Evolutionary conservation across 805 yeast genomes (phyloP).

Genomic region (Candida maris): DNA sequence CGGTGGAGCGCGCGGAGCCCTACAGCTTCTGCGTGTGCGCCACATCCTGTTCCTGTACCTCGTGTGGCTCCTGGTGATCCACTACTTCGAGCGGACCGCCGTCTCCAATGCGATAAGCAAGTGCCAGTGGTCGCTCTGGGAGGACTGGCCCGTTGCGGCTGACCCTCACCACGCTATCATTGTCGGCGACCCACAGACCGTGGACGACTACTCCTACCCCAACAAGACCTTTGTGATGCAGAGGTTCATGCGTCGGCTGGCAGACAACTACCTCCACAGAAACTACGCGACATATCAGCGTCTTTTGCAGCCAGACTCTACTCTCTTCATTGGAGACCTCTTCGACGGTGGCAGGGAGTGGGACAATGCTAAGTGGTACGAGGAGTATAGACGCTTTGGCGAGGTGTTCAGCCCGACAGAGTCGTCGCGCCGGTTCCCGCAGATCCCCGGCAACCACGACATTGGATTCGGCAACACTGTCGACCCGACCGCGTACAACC

Average conservation of each 20-base stretch:
- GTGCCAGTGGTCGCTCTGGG: constrained; percentile 71
- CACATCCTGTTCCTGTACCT: constrained; percentile 27
- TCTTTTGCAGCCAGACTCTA: constrained; percentile 66
- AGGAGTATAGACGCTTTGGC: constrained; percentile 64
- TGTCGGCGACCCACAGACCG: constrained; percentile 93
- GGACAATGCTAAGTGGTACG: constrained; percentile 48
- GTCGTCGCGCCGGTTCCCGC: constrained; percentile 46
- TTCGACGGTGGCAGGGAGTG: constrained; percentile 83
- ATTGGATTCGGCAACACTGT: constrained; percentile 86
- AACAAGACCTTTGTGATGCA: constrained; percentile 53
- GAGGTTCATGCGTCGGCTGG: constrained; percentile 51
- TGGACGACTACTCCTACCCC: constrained; percentile 86
- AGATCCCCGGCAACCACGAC: constrained; percentile 88
- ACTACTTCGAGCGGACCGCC: constrained; percentile 51
- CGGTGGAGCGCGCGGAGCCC: too few relatives aligned
- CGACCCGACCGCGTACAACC: constrained; percentile 45
- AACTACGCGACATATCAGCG: constrained; percentile 65
- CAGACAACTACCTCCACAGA: constrained; percentile 76
- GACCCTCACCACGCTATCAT: constrained; percentile 34
- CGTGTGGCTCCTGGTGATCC: constrained; percentile 43
- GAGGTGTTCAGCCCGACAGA: constrained; percentile 44
- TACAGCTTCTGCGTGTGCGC: constrained; percentile 8
- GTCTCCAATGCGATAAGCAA: constrained; percentile 41
- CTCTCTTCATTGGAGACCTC: constrained; percentile 82
- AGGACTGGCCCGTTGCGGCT: constrained; percentile 41